Conservation (phyloP, 2,329 filamentous ascomycete species). For the Sporothrix mexicana region DNA sequence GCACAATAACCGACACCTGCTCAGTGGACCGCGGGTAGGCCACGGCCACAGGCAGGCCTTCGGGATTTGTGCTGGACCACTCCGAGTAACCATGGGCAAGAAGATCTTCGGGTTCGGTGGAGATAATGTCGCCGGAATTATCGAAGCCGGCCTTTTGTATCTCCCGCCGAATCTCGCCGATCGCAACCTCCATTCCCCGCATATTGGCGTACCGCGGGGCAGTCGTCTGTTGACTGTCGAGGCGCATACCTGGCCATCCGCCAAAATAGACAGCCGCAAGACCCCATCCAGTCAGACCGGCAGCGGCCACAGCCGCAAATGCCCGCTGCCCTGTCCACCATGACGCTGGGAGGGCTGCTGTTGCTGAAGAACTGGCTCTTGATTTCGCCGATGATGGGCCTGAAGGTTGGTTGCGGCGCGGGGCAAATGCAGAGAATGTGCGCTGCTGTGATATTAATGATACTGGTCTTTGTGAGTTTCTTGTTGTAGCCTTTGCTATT, state of each 20-base stretch:
- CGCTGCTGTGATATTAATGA: not conserved
- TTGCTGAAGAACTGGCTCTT: not conserved
- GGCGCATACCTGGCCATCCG: constrained; percentile 40
- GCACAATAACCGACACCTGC: constrained; percentile 64
- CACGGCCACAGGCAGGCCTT: constrained; percentile 66
- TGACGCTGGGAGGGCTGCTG: not conserved
- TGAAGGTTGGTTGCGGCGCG: constrained; percentile 10
- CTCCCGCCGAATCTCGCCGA: constrained; percentile 56
- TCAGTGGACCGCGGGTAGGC: constrained; percentile 67
- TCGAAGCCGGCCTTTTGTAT: constrained; percentile 38
- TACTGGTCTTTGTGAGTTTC: not conserved
- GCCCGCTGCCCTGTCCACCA: constrained; percentile 46
- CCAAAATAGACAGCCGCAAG: constrained; percentile 44
- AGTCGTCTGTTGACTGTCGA: constrained; percentile 40
- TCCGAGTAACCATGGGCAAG: constrained; percentile 69
- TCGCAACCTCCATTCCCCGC: constrained; percentile 49
- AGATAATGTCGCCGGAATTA: constrained; percentile 59
- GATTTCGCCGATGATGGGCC: not conserved
- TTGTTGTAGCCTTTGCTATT: not conserved
- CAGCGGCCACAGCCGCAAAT: constrained; percentile 48
- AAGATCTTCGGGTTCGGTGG: constrained; percentile 66
- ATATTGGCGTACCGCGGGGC: constrained; percentile 49
- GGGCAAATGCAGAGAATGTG: constrained; percentile 4
- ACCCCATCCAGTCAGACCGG: constrained; percentile 52
- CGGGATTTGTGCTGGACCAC: constrained; percentile 68